Conservation (phyloP, 129 eudicot genomes). For the Saussurea involucrata region DNA sequence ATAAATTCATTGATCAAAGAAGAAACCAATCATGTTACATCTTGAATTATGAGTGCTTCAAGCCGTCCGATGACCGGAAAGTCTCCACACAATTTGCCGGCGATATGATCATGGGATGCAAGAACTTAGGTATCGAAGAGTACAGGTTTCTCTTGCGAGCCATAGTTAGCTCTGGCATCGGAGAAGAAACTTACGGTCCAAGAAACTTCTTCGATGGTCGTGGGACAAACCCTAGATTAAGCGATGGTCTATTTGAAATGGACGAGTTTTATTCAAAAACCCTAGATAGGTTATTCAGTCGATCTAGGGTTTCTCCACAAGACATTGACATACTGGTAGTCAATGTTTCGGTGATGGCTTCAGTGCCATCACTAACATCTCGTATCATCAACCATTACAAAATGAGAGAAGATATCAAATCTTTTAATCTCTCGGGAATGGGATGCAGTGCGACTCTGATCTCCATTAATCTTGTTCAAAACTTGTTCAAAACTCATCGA, state of each 20-base stretch:
- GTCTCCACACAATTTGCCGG: constrained; percentile 36
- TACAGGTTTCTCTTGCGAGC: constrained; percentile 37
- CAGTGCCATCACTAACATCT: constrained; percentile 42
- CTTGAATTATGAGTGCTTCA: constrained; percentile 48
- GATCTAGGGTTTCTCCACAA: constrained; percentile 25
- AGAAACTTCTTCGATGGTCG: constrained; percentile 35
- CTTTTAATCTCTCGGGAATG: constrained; percentile 46
- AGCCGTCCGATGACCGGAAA: constrained; percentile 39
- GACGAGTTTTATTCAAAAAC: constrained; percentile 43
- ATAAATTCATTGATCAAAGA: constrained; percentile 17
- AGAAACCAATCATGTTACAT: constrained; percentile 34
- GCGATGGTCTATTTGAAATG: constrained; percentile 34
- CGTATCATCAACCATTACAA: constrained; percentile 41
- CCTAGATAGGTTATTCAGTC: constrained; percentile 26
- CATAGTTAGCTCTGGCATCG: constrained; percentile 44
- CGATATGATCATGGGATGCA: constrained; percentile 28
- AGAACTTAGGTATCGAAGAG: constrained; percentile 31
- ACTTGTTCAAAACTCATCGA: constrained; percentile 39
- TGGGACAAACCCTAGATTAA: constrained; percentile 22
- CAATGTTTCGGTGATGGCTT: constrained; percentile 43
- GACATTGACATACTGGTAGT: constrained; percentile 55
- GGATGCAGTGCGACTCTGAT: constrained; percentile 50
- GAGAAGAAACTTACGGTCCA: constrained; percentile 50
- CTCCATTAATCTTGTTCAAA: constrained; percentile 35
- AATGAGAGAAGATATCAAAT: constrained; percentile 40